Percentiles rank a stretch among this genome's conserved stretches.
Evolutionary conservation across 177 flowering plant species (phyloP).

Genomic region (Vitis hybrid): DNA sequence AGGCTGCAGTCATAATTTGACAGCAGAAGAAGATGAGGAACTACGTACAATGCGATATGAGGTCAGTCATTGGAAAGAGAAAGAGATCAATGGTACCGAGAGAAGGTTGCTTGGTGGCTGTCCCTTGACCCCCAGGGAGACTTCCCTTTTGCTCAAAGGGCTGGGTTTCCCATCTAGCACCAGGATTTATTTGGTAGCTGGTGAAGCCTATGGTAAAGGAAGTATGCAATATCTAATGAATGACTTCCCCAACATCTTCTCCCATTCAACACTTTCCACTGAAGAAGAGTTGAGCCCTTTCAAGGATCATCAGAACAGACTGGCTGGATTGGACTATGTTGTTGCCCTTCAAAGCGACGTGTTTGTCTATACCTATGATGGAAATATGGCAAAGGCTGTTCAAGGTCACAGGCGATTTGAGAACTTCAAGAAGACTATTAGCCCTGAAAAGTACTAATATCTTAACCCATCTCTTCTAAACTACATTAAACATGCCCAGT

Average conservation of each 20-base stretch:
- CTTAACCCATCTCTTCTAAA: background rate
- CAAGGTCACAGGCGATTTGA: slow-evolving; percentile 98
- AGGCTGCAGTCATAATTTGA: slow-evolving; percentile 88
- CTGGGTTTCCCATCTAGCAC: slow-evolving; percentile 76
- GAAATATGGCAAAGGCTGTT: slow-evolving; percentile 99
- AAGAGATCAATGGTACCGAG: slow-evolving; percentile 91
- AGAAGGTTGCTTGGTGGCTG: slow-evolving; percentile 89
- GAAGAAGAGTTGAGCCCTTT: slow-evolving; percentile 83
- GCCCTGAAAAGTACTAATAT: slow-evolving; percentile 73
- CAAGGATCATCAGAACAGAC: slow-evolving; percentile 90
- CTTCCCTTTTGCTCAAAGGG: slow-evolving; percentile 80
- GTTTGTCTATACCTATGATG: slow-evolving; percentile 91
- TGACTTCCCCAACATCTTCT: slow-evolving; percentile 78
- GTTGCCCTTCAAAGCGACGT: slow-evolving; percentile 94
- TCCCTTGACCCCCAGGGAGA: slow-evolving; percentile 93
- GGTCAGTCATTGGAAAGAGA: slow-evolving; percentile 96
- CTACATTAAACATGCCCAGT: background rate
- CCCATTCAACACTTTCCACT: slow-evolving; percentile 78
- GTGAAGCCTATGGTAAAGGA: slow-evolving; percentile 90
- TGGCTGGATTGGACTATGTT: slow-evolving; percentile 90
- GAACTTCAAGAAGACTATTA: slow-evolving; percentile 85
- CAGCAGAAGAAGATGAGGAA: slow-evolving; percentile 84
- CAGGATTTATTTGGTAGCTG: slow-evolving; percentile 90
- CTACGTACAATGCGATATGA: slow-evolving; percentile 78
- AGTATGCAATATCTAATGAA: slow-evolving; percentile 73